Evolutionary conservation across 768 basidiomycete species (phyloP), one percentile per base, ranked within the genome.

Genomic region (Asterophora parasitica): DNA sequence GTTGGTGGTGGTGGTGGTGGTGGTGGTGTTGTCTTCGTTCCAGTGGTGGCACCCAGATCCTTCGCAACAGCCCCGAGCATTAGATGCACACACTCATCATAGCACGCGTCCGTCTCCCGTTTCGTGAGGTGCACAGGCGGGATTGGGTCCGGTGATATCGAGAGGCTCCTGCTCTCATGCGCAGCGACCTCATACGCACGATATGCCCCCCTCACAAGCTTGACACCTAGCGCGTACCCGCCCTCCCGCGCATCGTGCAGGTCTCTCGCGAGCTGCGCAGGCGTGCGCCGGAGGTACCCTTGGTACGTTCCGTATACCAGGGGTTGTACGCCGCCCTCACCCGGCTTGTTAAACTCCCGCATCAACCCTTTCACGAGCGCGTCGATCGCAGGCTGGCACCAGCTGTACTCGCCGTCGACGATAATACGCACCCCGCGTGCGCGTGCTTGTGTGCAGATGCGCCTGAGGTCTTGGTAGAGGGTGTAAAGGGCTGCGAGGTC

Each of bases 151-250:
- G n/a, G n/a, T n/a, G n/a, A n/a, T n/a, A n/a, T n/a, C n/a, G n/a
- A n/a, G n/a, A n/a, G n/a, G n/a, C n/a, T n/a, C n/a, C n/a, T n/a
- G n/a, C n/a, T n/a, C n/a, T n/a, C n/a, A 38, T 81, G 74, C 1
- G 80, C 80, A 4, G 74, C 67, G 23, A 77, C 52, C 59, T 96
- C 93, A 48, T 87, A 78, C 0, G 81, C 74, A 58, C 93, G 90
- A 64, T 97, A 97, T 2, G 93, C 93, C 0, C 93, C 93, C 17
- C 93, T 81, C 26, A 96, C 93, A 39, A 97, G 84, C 65, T 96
- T 97, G 47, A 92, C 82, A 8, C 93, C 93, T 0, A 95, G 75
- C 0, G 86, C 73, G 60, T 89, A 95, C 31, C 78, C 73, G 52
- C 83, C 71, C 42, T 61, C 63, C 51, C 77, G 71, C 3, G 93